Conservation (phyloP, 1,284 basidiomycete species). For the Leccinum fallax region DNA sequence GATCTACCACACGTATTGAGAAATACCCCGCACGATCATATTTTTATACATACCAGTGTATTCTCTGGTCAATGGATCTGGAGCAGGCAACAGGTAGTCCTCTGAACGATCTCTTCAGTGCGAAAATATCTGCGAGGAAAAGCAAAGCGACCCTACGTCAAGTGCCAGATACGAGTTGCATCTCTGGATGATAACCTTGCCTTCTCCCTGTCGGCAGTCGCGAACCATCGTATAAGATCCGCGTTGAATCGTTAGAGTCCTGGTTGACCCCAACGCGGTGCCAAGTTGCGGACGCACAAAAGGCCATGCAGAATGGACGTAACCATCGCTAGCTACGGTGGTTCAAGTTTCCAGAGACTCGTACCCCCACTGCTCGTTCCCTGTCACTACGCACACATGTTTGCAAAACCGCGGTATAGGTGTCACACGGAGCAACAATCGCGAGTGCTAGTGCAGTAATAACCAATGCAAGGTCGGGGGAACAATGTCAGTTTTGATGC, state of each 20-base stretch:
- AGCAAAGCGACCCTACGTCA: background rate
- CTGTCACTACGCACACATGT: background rate
- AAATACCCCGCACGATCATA: slow-evolving; percentile 9
- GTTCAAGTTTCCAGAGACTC: background rate
- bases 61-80: background rate
- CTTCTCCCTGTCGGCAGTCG: background rate
- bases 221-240: background rate
- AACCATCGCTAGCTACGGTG: background rate
- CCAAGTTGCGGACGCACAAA: background rate
- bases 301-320: background rate
- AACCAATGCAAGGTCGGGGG: too few relatives aligned
- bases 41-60: background rate
- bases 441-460: too few relatives aligned
- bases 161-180: background rate
- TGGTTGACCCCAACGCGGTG: background rate
- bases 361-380: background rate
- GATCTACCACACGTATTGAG: background rate
- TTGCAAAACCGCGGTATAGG: too few relatives aligned
- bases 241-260: background rate
- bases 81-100: background rate
- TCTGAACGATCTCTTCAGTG: background rate
- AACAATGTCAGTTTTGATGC: too few relatives aligned
- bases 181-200: background rate
- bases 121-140: background rate
- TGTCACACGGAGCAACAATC: too few relatives aligned